Conservation (phyloP, 2,329 filamentous ascomycete species). For the Ophiostoma pallidulum region DNA sequence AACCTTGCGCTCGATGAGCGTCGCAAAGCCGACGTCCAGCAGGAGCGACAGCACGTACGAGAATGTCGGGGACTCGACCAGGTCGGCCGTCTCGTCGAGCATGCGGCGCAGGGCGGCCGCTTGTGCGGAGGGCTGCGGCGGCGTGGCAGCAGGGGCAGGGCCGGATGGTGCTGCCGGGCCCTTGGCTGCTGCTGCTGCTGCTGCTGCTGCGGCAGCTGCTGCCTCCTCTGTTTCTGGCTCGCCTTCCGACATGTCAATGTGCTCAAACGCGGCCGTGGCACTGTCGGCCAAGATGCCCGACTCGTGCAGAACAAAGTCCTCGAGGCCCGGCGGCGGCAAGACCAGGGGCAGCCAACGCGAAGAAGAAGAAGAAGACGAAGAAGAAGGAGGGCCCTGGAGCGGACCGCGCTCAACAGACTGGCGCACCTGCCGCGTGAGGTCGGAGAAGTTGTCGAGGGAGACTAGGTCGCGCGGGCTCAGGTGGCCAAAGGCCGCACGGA, state of each 20-base stretch:
- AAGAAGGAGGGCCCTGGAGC: constrained; percentile 11
- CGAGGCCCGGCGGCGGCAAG: constrained; percentile 68
- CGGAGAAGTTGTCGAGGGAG: constrained; percentile 67
- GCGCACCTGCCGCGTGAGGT: constrained; percentile 73
- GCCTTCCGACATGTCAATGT: constrained; percentile 7
- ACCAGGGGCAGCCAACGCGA: constrained; percentile 70
- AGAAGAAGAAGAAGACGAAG: constrained; percentile 26
- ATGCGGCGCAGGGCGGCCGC: constrained; percentile 62
- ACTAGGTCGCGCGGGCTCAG: constrained; percentile 84
- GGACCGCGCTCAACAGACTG: constrained; percentile 61
- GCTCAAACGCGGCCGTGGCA: constrained; percentile 27
- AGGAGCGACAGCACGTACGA: constrained; percentile 75
- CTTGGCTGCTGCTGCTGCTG: no score
- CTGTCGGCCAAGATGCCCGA: constrained; percentile 63
- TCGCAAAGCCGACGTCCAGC: constrained; percentile 78
- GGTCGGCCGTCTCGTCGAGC: constrained; percentile 89
- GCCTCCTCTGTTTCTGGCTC: not conserved
- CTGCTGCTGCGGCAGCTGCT: no score
- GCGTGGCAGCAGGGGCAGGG: constrained; percentile 18
- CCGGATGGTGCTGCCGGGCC: no score
- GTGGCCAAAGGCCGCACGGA: constrained; percentile 80
- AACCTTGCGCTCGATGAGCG: constrained; percentile 74
- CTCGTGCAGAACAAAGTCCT: constrained; percentile 75
- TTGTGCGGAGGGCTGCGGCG: constrained; percentile 24
- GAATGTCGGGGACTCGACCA: constrained; percentile 90